Percentiles rank a stretch among this genome's conserved stretches.
phyloP scores from a whole-genome alignment of 768 basidiomycete species.

The Psilocybe sp. region DNA sequence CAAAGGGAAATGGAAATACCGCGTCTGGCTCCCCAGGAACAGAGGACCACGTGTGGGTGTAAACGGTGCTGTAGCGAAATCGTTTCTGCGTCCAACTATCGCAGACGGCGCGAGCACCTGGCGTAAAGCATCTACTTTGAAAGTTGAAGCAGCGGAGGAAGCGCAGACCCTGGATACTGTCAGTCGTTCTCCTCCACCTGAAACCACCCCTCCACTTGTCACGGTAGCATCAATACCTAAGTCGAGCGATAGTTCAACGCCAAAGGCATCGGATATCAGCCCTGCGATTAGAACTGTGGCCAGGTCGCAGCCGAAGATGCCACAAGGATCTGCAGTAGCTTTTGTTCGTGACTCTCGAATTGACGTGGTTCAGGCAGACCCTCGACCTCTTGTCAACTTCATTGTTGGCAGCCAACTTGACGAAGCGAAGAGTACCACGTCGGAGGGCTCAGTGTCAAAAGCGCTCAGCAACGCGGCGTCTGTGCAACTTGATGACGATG shows the following conservation, averaged over 20 bases:
- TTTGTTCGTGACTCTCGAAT: constrained; percentile 68
- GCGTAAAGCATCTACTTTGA: constrained; percentile 35
- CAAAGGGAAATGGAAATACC: constrained; percentile 39
- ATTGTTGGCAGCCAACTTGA: constrained; percentile 81
- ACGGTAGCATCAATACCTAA: constrained; percentile 29
- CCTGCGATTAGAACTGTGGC: constrained; percentile 28
- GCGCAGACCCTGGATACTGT: constrained; percentile 44
- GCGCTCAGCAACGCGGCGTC: neutral
- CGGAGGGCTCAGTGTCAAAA: neutral
- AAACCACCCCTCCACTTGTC: constrained; percentile 30
- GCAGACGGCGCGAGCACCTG: constrained; percentile 42
- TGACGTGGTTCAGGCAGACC: constrained; percentile 44
- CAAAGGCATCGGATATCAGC: constrained; percentile 27
- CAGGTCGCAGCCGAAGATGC: constrained; percentile 67
- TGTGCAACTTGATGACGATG: constrained; percentile 3
- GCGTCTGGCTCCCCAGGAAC: constrained; percentile 38
- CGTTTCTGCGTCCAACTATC: constrained; percentile 40
- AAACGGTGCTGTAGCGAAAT: constrained; percentile 17
- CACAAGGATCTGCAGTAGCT: constrained; percentile 67
- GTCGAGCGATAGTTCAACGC: constrained; percentile 26
- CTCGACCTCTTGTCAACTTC: constrained; percentile 61
- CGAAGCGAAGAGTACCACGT: constrained; percentile 15
- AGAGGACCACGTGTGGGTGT: constrained; percentile 31
- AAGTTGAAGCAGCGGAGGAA: constrained; percentile 17
- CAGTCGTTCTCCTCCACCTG: constrained; percentile 69